A percentile compares a stretch with the other conserved stretches of the same genome.
Evolutionary conservation across 2,329 filamentous ascomycete genomes (phyloP).

Genomic region (Aspergillus viridinutans): DNA sequence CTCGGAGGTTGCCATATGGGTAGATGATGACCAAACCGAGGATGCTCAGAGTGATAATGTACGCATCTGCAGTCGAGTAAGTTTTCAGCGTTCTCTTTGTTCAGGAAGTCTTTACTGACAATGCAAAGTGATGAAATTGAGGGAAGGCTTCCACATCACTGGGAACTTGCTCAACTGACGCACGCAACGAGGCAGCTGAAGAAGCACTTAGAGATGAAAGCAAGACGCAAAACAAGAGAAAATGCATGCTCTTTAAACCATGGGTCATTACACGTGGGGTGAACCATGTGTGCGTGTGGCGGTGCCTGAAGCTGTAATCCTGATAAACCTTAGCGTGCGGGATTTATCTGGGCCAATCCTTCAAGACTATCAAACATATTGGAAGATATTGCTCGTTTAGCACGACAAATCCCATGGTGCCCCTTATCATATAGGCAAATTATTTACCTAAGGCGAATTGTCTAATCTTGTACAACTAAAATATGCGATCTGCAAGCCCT

Average conservation of each 20-base stretch:
- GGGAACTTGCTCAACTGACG: no score
- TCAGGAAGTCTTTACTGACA: slow-evolving; percentile 15
- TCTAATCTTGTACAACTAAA: no score
- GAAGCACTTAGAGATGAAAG: not conserved
- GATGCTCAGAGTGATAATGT: slow-evolving; percentile 36
- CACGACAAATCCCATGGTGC: not conserved
- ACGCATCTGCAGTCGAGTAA: slow-evolving; percentile 30
- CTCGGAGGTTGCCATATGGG: slow-evolving; percentile 38
- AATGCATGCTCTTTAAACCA: not conserved
- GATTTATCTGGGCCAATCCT: not conserved
- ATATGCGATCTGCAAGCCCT: no score
- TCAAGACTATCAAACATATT: not conserved
- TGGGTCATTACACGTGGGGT: not conserved
- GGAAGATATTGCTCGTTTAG: no score
- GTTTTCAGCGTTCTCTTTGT: not conserved
- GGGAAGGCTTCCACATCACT: slow-evolving; percentile 20
- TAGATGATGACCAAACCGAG: slow-evolving; percentile 35
- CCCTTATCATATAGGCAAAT: not conserved
- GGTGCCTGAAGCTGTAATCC: not conserved
- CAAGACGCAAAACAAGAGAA: not conserved
- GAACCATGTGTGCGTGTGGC: not conserved
- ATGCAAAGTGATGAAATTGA: slow-evolving; percentile 28
- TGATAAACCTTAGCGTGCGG: not conserved
- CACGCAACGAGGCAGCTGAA: not conserved
- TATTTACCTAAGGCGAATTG: not conserved